A percentile compares a stretch with the other conserved stretches of the same genome.
phyloP scores from a whole-genome alignment of 306 rosid species.

The Abrus precatorius region DNA sequence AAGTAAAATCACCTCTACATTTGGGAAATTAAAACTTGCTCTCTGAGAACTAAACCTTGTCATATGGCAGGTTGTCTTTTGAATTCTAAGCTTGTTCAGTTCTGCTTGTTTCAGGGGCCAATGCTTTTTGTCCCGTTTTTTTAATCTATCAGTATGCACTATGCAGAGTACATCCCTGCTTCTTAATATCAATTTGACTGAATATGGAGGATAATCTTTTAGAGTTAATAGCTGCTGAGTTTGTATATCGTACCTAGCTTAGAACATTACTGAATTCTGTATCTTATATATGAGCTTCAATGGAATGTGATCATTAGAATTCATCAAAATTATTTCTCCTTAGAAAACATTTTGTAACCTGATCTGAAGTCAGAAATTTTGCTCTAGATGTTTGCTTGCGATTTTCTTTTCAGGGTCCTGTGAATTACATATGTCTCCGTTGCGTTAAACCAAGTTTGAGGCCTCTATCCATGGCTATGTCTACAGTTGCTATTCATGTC shows the following conservation, averaged over 20 bases:
- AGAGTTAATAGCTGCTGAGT: conserved; percentile 13
- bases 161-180: not conserved
- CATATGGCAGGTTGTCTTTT: not conserved
- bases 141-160: not conserved
- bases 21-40: conserved; percentile 11
- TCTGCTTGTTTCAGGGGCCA: conserved; percentile 11
- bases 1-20: conserved; percentile 21
- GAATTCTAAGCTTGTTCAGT: not conserved
- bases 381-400: conserved; percentile 8
- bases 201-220: conserved; percentile 32
- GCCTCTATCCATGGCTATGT: conserved; percentile 88
- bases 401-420: conserved; percentile 75
- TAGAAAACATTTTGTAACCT: conserved; percentile 5
- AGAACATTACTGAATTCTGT: not conserved
- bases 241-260: conserved; percentile 7
- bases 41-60: not conserved
- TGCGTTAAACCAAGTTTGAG: conserved; percentile 84
- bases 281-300: not conserved
- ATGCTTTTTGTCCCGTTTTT: not conserved
- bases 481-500: conserved; percentile 83
- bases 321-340: not conserved
- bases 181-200: conserved; percentile 27
- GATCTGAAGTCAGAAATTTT: conserved; percentile 12
- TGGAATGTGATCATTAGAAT: conserved; percentile 2
- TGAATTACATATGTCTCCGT: conserved; percentile 72